Conservation (phyloP, 306 rosid genomes). For the Dryas octopetala region DNA sequence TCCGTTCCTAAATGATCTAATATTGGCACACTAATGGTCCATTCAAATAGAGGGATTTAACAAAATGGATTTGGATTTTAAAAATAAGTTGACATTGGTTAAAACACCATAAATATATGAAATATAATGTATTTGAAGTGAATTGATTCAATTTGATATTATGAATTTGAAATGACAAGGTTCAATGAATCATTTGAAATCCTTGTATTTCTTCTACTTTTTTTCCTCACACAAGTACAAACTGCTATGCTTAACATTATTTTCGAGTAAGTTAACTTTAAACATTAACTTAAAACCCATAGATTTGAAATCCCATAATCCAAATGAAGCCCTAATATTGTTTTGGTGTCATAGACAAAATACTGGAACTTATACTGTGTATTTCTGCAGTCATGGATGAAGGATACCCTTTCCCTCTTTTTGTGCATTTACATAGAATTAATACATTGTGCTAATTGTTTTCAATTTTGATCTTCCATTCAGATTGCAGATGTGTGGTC, state of each 20-base stretch:
- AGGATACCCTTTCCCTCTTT: not conserved
- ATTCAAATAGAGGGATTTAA: too few relatives aligned
- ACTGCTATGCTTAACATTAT: not conserved
- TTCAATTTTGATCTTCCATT: not conserved
- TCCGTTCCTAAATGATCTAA: not conserved
- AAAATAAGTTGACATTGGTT: too few relatives aligned
- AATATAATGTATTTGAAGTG: too few relatives aligned
- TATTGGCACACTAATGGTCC: not conserved
- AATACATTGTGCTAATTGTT: not conserved
- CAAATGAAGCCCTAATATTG: not conserved
- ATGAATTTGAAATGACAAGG: too few relatives aligned
- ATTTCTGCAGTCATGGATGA: not conserved
- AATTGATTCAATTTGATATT: too few relatives aligned
- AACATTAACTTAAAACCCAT: not conserved
- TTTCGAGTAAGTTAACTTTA: not conserved
- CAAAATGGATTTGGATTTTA: too few relatives aligned
- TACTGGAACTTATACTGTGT: not conserved
- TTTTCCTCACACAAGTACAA: too few relatives aligned
- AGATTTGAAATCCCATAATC: not conserved
- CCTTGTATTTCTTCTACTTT: too few relatives aligned
- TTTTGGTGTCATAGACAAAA: not conserved
- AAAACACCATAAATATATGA: too few relatives aligned
- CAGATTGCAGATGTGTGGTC: conserved; percentile 99
- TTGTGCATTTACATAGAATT: not conserved
- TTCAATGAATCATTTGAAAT: not conserved